Base-by-base conservation (phyloP, 306 rosid species). In the Inga laurina region DNA sequence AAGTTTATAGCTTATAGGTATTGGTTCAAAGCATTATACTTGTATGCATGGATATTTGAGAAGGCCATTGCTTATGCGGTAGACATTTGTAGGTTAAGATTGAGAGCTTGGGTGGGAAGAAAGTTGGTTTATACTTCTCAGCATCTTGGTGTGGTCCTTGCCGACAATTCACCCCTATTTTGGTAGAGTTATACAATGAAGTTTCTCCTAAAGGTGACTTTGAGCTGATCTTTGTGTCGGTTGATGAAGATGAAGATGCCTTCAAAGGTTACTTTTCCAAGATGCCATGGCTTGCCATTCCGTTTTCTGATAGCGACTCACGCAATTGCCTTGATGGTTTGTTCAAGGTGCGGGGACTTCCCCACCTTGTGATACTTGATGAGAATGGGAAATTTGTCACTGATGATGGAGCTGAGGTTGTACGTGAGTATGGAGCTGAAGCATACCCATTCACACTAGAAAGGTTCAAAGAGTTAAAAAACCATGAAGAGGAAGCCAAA, bases 271-370 rank as follows among this genome's bases (percentile, higher is more conserved):
- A 93, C 82, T 91, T 93, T 75, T 85, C 97, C 84, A 84, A 89
- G 86, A 93, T 93, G 97, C 94, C 97, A 37, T 91, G 97, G 97
- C 89, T 93, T 76, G 88, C 97, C 10, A 77, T 93, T 73, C 94
- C 97, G 7, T 92, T 87, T 85, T 85, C 90, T 19, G 94, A 93
- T 88, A 83, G 90, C 0, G 90, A 85, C 16, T 85, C 85, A 8
- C 90, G 88, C 4, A 39, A 24, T 8, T 71, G 72, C 24, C 84
- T 93, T 73, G 89, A 90, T 82, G 87, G 82, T 37, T 61, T 85
- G 72, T 93, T 92, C 82, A 24, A 88, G 74, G 92, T 89, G 27
- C 82, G 21, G 27, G 94, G 92, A 49, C 88, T 93, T 80, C 97
- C 95, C 10, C 82, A 84, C 77, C 94, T 91, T 59, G 90, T 81